A percentile compares a stretch with the other conserved stretches of the same genome.
These are phyloP conservation scores for Cotoneaster glaucophyllus DNA, from an alignment of 306 rosid species.

Conservation along the genomic window DNA sequence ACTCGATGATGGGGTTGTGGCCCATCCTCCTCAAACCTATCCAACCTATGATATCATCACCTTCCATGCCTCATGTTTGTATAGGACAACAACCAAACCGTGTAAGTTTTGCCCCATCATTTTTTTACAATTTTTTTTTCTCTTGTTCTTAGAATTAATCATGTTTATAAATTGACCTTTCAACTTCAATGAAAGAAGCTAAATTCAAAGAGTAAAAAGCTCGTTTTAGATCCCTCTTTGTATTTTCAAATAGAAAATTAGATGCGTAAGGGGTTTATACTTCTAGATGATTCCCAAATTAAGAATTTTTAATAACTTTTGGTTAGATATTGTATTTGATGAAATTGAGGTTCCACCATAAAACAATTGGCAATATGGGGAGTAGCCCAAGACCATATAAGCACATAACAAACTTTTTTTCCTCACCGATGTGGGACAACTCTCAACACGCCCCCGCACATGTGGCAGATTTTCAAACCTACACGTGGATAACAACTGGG, in stretches of 20 bases:
- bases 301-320: neutral
- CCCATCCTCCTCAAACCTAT: conserved; percentile 7
- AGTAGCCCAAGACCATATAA: no score
- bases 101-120: conserved; percentile 11
- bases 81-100: conserved; percentile 23
- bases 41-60: conserved; percentile 17
- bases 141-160: neutral
- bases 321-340: neutral
- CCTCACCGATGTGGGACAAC: no score
- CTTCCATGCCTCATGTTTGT: conserved; percentile 17
- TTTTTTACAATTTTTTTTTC: neutral
- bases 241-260: no score
- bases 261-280: neutral
- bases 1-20: neutral
- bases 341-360: no score
- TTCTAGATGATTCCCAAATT: neutral
- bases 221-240: neutral
- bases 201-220: neutral
- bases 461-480: no score
- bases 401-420: no score
- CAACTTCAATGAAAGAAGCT: neutral
- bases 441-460: no score
- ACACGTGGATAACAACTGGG: no score
- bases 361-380: no score
- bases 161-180: conserved; percentile 1